Evolutionary conservation across 2,329 filamentous ascomycete genomes (phyloP), one percentile per base, ranked within the genome.

Genomic region (Coccinonectria pachysandricola): DNA sequence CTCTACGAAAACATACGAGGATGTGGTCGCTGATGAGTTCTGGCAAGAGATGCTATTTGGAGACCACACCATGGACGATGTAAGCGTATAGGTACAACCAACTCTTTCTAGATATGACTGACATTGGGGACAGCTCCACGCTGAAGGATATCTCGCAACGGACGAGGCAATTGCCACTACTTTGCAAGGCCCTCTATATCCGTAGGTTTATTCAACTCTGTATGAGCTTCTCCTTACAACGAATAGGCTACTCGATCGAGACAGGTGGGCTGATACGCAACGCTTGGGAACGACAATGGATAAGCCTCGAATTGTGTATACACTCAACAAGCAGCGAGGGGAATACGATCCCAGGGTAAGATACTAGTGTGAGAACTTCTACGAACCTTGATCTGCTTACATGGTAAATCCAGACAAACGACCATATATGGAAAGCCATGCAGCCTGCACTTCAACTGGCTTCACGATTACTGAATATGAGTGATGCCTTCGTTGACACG

Each of bases 11-110:
- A 23, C 39, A 23, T 40, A 43, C n/a, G 35, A 48, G 10, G 30
- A 40, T 9, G 21, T 51, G 7, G 18, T 41, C 5, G 26, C 45
- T 6, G 50, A 53, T n/a, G 46, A 53, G 11, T 35, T 43, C 15
- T 54, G 49, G 50, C 50, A 53, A 24, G 31, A 21, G 5, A 26
- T 43, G 2, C 21, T 53, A 2, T 52, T 52, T 11, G 31, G 34
- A n/a, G 45, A 42, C 10, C 15, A 49, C 19, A 52, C 48, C 5
- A 49, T 49, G 28, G 45, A 52, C n/a, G 49, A 54, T 28, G 49
- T 43, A 24, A 27, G 33, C 26, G 3, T 15, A 5, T 6, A 18
- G 14, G 26, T 8, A n/a, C 8, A 7, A 7, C 16, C 11, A 5
- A 9, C 13, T 2, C 6, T 7, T 14, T 14, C 14, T 10, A n/a